Evolutionary conservation across 345 rosid genomes (phyloP), one percentile per base, ranked within the genome.

Genomic region (Euphorbia pulcherrima): DNA sequence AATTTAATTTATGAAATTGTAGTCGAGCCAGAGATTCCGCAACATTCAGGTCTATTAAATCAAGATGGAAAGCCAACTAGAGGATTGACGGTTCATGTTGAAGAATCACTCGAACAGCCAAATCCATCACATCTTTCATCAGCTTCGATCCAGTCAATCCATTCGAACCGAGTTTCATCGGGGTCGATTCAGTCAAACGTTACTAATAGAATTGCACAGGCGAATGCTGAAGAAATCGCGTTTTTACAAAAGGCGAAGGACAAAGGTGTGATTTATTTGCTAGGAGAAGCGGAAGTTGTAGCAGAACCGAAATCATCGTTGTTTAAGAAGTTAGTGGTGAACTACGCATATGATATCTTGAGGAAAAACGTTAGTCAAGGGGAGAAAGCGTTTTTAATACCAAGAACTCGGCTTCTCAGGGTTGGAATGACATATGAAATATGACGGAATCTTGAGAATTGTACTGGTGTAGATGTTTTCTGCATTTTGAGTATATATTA

Each of bases 341-440:
- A 90, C 62, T 72, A 82, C 21, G 78, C 57, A 0, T 90, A 83
- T 41, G 73, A 61, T 60, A 87, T 92, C 65, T 75, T 92, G 41
- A 77, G 87, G 77, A 90, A 79, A 68, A 92, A 84, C 74, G 83
- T 81, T 81, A 80, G 96, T 29, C 82, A 83, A 74, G 82, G 81
- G 2, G 83, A 83, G 44, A 85, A 80, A 69, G 64, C 80, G 30
- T 69, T 87, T 73, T 89, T 80, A 5, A 88, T 88, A 62, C 96
- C 96, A 4, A 77, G 77, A 44, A 68, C 79, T 0, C 80, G 80
- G 74, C 83, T 92, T 58, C 88, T 90, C 17, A 82, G 82, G 72
- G 90, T 92, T 39, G 93, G 96, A 35, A 90, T 92, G 97, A 82
- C 87, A n/a, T 83, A 88, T 64, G 98, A 88, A 80, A 81, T 88